Conservation (phyloP, 768 basidiomycete species). For the Leccinum sublutescens region DNA sequence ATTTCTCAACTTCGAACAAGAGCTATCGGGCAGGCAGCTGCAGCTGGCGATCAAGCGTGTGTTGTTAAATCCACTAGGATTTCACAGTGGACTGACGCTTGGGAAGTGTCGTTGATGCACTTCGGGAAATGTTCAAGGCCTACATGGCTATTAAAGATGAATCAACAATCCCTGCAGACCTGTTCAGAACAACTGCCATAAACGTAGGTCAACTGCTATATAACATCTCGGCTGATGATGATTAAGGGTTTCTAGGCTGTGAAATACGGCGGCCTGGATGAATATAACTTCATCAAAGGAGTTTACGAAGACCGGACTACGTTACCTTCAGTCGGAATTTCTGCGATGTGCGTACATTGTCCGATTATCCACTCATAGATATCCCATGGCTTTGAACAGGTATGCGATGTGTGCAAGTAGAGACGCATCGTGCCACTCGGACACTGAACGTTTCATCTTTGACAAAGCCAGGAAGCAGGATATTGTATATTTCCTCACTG, state of each 20-base stretch:
- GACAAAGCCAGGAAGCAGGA: slow-evolving; percentile 59
- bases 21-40: slow-evolving; percentile 60
- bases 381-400: slow-evolving; percentile 35
- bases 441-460: slow-evolving; percentile 62
- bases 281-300: slow-evolving; percentile 70
- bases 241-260: slow-evolving; percentile 50
- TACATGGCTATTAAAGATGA: slow-evolving; percentile 74
- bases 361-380: neutral
- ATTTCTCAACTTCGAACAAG: slow-evolving; percentile 69
- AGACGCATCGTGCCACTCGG: slow-evolving; percentile 54
- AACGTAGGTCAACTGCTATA: slow-evolving; percentile 12
- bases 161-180: slow-evolving; percentile 76
- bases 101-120: slow-evolving; percentile 68
- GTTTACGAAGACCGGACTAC: slow-evolving; percentile 73
- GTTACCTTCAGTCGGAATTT: slow-evolving; percentile 60
- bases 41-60: slow-evolving; percentile 42
- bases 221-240: neutral
- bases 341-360: slow-evolving; percentile 56
- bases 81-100: neutral
- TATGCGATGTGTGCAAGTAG: slow-evolving; percentile 60
- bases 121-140: slow-evolving; percentile 65
- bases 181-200: slow-evolving; percentile 56
- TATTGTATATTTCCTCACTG: slow-evolving; percentile 60
- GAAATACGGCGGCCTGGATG: slow-evolving; percentile 65
- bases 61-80: slow-evolving; percentile 3